Base-by-base conservation (phyloP, 225 moss, liverwort and hornwort species). In the Marchantia polymorpha region DNA sequence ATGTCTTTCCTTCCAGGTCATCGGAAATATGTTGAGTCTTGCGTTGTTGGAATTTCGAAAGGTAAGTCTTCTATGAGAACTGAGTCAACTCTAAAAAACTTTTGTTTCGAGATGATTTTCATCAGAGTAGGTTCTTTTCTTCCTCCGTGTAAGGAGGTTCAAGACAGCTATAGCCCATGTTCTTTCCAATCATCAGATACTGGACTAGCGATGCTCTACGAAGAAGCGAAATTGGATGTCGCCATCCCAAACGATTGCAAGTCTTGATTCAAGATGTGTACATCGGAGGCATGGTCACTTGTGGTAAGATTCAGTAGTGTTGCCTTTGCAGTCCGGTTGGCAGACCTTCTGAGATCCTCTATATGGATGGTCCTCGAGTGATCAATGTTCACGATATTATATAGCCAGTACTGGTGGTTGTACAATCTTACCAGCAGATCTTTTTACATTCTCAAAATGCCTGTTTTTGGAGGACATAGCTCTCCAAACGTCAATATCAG, bases 21-120 rank as follows among this genome's bases (percentile, higher is more conserved):
- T 96, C 52, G 95, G 95, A 64, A 96, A 93, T 84, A 85, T 93
- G 49, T 39, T 93, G 49, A 75, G 91, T 20, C 87, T 96, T 78
- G 90, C 81, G 74, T 85, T 96, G 47, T 88, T 96, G 67, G 88
- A 89, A 53, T 83, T 80, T 76, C 84, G 83, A 47, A 87, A 91
- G 89, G 94, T 92, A 50, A 49, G 74, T 14, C 30, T 4, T 30
- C 17, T 75, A 2, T 19, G 27, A 30, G 7, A 7, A 20, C 12
- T 12, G 71, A 20, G 50, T 20, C 12, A 71, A 22, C 29, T 8
- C 51, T 7, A 7, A 12, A 17, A 20, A 19, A 16, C 31, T 65
- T 9, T 27, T 71, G 49, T 51, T 49, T 22, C 9, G 19, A 8
- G 10, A n/a, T 49, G 53, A 52, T 54, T 1, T 26, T 55, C 27